A percentile compares a stretch with the other conserved stretches of the same genome.
Conservation (phyloP, 345 rosid species). For the Eucalyptus regnans region DNA sequence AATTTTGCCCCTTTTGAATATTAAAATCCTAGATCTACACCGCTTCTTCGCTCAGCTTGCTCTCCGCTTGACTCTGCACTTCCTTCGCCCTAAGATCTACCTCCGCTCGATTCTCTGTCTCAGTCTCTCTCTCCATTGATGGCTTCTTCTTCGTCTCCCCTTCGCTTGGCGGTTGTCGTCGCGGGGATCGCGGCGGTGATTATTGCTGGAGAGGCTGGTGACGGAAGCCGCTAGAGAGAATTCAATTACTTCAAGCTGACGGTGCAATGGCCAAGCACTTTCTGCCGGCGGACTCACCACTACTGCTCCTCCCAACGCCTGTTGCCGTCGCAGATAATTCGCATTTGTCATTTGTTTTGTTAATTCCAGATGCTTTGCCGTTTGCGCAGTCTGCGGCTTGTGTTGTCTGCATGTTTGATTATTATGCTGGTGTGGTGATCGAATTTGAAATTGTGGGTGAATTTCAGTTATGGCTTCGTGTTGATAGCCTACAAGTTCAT, state of each 20-base stretch:
- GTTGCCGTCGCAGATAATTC: conserved; percentile 48
- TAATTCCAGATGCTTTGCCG: background rate
- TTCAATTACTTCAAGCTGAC: conserved; percentile 74
- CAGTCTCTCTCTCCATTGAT: background rate
- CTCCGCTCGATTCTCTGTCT: background rate
- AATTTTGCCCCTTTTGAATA: no score
- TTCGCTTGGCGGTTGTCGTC: background rate
- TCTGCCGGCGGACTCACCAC: conserved; percentile 21
- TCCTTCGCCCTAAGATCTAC: no score
- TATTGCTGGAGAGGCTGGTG: background rate
- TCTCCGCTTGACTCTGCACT: no score
- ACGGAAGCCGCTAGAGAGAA: conserved; percentile 36
- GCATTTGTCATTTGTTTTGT: background rate
- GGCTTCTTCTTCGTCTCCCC: background rate
- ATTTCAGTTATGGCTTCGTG: no score
- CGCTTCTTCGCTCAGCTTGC: no score
- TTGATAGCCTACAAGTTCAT: no score
- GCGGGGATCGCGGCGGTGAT: background rate
- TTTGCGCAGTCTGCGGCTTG: no score
- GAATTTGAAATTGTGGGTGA: no score
- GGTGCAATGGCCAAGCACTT: conserved; percentile 56
- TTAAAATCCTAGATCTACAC: no score
- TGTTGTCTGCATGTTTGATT: no score
- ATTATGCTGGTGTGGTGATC: no score
- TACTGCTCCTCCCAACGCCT: conserved; percentile 74